Percentiles rank a stretch among this genome's conserved stretches.
Evolutionary conservation across 164 flowering plant genomes (phyloP).

Genomic region (Berberis thunbergii): DNA sequence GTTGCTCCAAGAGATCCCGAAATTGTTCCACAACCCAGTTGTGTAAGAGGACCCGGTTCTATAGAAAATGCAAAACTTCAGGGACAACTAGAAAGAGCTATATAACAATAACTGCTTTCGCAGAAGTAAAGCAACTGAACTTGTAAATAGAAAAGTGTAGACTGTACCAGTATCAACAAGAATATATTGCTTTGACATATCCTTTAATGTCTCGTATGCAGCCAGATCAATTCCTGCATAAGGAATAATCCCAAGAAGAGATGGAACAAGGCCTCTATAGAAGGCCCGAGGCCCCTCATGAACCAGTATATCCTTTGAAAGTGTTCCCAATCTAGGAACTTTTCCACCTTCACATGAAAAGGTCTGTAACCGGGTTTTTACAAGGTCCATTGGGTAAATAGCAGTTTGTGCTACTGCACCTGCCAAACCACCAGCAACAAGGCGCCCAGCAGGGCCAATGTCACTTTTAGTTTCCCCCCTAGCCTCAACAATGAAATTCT

Average conservation of each 20-base stretch:
- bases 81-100: not conserved
- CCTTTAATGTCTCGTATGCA: conserved; percentile 91
- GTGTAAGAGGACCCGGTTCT: conserved; percentile 79
- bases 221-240: conserved; percentile 97
- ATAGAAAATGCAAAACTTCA: conserved; percentile 4
- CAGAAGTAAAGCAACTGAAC: not conserved
- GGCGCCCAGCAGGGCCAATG: conserved; percentile 71
- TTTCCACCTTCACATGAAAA: conserved; percentile 49
- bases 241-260: conserved; percentile 90
- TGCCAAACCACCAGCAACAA: conserved; percentile 84
- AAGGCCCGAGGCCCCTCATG: conserved; percentile 93
- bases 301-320: conserved; percentile 75
- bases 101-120: not conserved
- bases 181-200: conserved; percentile 68
- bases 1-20: conserved; percentile 97
- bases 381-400: conserved; percentile 90
- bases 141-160: not conserved
- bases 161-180: conserved; percentile 58
- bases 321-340: conserved; percentile 45
- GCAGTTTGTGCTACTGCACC: conserved; percentile 95
- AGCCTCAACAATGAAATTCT: conserved; percentile 39
- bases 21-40: conserved; percentile 85
- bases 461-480: conserved; percentile 52
- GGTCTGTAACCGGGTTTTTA: conserved; percentile 89
- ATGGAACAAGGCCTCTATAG: conserved; percentile 82